Base-by-base conservation (phyloP, 2,329 filamentous ascomycete species). In the Rutstroemia sp. region DNA sequence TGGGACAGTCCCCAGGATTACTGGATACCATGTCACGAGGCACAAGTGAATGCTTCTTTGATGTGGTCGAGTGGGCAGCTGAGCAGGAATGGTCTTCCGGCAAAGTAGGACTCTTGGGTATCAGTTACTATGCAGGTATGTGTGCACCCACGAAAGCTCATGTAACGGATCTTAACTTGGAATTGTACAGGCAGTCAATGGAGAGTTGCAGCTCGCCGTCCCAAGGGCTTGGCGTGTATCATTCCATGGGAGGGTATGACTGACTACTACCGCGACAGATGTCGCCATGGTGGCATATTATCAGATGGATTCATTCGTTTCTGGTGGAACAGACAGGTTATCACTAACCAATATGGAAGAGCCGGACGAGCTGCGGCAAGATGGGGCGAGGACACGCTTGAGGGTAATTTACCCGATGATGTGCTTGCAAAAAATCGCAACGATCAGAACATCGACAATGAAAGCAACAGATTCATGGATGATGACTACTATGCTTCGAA, bases 291-390 rank as follows among this genome's bases (percentile, higher is more conserved):
- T 0, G 82, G 82, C 0, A 85, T 86, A 47, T 66, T 83, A 2
- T 80, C 79, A 0, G 78, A 83, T 61, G 67, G 65, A 0, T 84
- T 84, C 62, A 85, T 86, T 62, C 65, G 71, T 12, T 81, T 85
- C 63, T 87, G 83, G 84, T 87, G 83, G 83, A 77, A 86, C 63
- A 75, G 82, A 0, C 83, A 87, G 65, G 82, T 87, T 6, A 72
- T 86, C 7, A 74, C 75, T 0, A 88, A 88, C 63, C 86, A 90
- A 67, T 89, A 89, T 59, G 86, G 86, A 1, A 74, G 73, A 9
- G 74, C 77, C 2, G 77, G 76, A 1, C 70, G 78, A 37, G 70
- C 70, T 1, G 75, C 73, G 2, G 61, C 68, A 25, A 66, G 58
- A 65, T 46, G 65, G 66, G 52, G 65, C 61, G 37, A 65, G 67